Evolutionary conservation across 1,284 basidiomycete genomes (phyloP), one percentile per base, ranked within the genome.

Genomic region (Ceratobasidium sp.): DNA sequence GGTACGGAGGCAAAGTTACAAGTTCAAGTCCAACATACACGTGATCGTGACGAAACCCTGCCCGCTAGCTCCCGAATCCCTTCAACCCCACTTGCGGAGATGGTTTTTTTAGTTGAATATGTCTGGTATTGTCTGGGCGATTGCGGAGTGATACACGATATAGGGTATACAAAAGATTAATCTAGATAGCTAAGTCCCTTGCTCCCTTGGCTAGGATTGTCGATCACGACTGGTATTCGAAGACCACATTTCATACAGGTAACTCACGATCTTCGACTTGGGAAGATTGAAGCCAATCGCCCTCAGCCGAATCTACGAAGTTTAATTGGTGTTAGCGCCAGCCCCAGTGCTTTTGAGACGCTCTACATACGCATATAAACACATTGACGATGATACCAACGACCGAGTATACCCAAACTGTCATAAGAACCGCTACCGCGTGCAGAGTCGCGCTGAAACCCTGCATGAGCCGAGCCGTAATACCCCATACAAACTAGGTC

Each of bases 281-380:
- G 63, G 49, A 44, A 49, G n/a, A 26, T 44, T 38, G 43, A 54
- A 69, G 21, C 66, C 66, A 58, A 69, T 69, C 8, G 43, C 66
- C 18, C 47, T 35, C 21, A 69, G 47, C 7, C 66, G 52, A 55
- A 69, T 58, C 66, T 69, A 46, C 23, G 35, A 28, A 44, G 32
- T 32, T 18, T 26, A 23, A 18, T 16, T 6, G 9, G 14, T 44
- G 7, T 41, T 11, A 46, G 23, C 32, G 3, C 38, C 18, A 2
- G 38, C 28, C 6, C 28, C 14, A 21, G 14, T n/a, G 28, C 2
- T 18, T 18, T 18, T n/a, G 4, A 32, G 28, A 6, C 38, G 26
- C 18, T n/a, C 14, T 21, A 69, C 66, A 21, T 32, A 69, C 66
- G 66, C 66, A 69, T 69, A 69, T 69, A 69, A 69, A 69, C 54